These are phyloP conservation scores for Pseudogymnoascus sp. DNA, from an alignment of 2,329 filamentous ascomycete species.

Conservation along the genomic window DNA sequence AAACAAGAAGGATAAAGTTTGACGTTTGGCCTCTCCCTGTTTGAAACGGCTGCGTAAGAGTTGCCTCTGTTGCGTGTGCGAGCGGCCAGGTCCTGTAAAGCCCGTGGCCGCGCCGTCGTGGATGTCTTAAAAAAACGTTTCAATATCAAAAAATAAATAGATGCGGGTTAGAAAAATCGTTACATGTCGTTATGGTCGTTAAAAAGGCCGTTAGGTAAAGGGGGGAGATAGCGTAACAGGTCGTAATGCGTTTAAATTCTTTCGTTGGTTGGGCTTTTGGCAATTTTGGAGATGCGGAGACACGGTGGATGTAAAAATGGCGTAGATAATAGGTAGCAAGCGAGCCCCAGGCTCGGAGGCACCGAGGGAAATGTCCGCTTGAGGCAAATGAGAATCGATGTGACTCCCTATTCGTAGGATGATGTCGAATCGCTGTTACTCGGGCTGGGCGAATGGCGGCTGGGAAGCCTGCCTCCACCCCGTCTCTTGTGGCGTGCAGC, in stretches of 20 bases:
- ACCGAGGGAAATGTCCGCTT: constrained; percentile 16
- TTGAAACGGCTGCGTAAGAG: constrained; percentile 25
- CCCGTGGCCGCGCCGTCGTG: constrained; percentile 19
- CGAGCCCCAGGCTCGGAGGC: constrained; percentile 14
- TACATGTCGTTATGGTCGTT: constrained; percentile 2
- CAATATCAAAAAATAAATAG: constrained; percentile 9
- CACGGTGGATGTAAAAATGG: constrained; percentile 11
- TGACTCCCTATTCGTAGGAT: constrained; percentile 18
- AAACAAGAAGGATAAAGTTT: constrained; percentile 9
- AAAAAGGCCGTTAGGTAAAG: neutral
- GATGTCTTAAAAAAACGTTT: constrained; percentile 3
- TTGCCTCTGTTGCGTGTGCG: constrained; percentile 25
- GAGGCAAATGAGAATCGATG: constrained; percentile 1
- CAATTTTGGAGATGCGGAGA: constrained; percentile 1
- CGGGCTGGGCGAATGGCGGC: constrained; percentile 26
- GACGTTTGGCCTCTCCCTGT: constrained; percentile 17
- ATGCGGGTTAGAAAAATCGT: constrained; percentile 16
- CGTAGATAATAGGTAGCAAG: constrained; percentile 8
- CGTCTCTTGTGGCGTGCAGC: constrained; percentile 24
- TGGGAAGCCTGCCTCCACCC: constrained; percentile 20
- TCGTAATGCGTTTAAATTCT: constrained; percentile 15
- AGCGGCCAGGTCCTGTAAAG: constrained; percentile 26
- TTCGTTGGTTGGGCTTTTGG: neutral
- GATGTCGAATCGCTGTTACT: constrained; percentile 29
- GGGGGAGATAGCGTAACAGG: neutral